Conservation (phyloP, 2,329 filamentous ascomycete genomes). For the Blastomyces silverae region DNA sequence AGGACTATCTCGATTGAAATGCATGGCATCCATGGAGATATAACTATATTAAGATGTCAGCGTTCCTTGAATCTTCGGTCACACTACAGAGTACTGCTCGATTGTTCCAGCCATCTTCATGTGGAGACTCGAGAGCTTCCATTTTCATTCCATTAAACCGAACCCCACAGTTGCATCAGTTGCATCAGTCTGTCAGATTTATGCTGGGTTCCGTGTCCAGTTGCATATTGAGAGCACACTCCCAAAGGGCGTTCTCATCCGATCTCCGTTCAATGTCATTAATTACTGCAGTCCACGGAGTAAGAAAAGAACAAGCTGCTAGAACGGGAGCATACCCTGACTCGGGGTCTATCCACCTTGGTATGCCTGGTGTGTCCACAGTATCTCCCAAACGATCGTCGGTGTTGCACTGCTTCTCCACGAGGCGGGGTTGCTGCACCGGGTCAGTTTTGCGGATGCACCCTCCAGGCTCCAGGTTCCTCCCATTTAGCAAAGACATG, state of each 20-base stretch:
- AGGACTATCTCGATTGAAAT: not conserved
- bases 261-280: not conserved
- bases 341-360: not conserved
- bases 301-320: not conserved
- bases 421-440: not conserved
- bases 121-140: too few species aligned
- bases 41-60: not conserved
- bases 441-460: not conserved
- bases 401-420: not conserved
- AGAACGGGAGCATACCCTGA: not conserved
- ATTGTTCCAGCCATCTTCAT: not conserved
- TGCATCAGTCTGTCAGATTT: not conserved
- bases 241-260: not conserved
- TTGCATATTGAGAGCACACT: too few species aligned
- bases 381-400: not conserved
- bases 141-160: not conserved
- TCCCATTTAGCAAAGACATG: not conserved
- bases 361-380: not conserved
- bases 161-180: not conserved
- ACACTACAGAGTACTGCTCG: not conserved
- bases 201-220: too few species aligned
- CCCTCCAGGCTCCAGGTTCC: not conserved
- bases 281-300: not conserved
- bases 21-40: not conserved
- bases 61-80: not conserved